Base-by-base conservation (phyloP, 495 filamentous ascomycete species). In the Penicillium cinerascens region DNA sequence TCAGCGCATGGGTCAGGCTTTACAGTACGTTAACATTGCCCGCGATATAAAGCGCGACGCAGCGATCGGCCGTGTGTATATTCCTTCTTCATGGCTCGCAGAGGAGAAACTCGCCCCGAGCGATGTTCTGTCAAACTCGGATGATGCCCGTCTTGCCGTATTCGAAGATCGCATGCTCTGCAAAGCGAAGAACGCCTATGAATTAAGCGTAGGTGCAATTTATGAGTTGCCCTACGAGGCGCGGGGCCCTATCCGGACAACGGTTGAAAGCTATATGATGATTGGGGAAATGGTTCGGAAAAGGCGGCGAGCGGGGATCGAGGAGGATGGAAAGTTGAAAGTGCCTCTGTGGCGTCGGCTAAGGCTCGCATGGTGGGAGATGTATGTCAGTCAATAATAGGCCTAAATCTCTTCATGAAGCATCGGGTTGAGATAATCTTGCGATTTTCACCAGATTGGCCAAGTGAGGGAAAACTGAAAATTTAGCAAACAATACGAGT, bases 181-280 rank as follows among this genome's bases (percentile, higher is more conserved):
- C 10, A 72, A 71, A 27, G 84, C 84, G 1, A 81, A 86, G 44
- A 54, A 53, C 17, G 61, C 80, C 22, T 85, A 88, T 57, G 52
- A 66, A 5, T 66, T 63, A 17, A 74, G 79, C 5, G 65, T 74
- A 45, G 58, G 38, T 1, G 74, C 76, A 1, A 84, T 89, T 60
- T 71, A 81, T 40, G 51, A 75, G 53, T 61, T 89, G 10, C 85
- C 86, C 4, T 10, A 23, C 0, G 77, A 80, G 46, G 78, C 78
- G 4, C 70, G 80, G 47, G 80, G 76, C 4, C 82, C 84, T 2
- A 76, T 87, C 64, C 70, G 80, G 25, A 83, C 86, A 8, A 85
- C 83, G 3, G 81, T 88, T 0, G 84, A 88, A 67, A 86, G 82
- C 54, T 89, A 89, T 52, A 84, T 89, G 78, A 84, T 86, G 59